Percentiles rank a stretch among this genome's conserved stretches.
These are phyloP conservation scores for Parsonsia alboflavescens DNA, from an alignment of 257 asterid species.

Conservation along the genomic window DNA sequence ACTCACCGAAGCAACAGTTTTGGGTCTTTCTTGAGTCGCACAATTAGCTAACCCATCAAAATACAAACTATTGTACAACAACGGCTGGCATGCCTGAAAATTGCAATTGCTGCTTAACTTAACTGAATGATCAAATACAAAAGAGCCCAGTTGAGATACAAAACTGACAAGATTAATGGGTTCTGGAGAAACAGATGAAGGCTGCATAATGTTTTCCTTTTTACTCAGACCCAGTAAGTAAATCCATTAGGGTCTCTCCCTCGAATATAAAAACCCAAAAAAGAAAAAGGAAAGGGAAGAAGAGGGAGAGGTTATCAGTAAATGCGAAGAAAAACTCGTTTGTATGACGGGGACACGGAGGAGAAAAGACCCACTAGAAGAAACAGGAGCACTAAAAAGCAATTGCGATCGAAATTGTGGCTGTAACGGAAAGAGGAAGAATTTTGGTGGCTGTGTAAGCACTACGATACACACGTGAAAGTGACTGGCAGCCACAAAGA, in stretches of 20 bases:
- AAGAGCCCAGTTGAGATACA: conserved; percentile 54
- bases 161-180: conserved; percentile 41
- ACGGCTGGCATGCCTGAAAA: background rate
- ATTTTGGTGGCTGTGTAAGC: background rate
- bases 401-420: background rate
- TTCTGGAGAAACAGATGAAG: conserved; percentile 68
- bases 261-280: background rate
- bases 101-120: conserved; percentile 8
- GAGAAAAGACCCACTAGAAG: background rate
- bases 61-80: conserved; percentile 45
- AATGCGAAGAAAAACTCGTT: background rate
- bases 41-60: conserved; percentile 31
- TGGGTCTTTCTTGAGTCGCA: conserved; percentile 36
- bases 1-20: conserved; percentile 51
- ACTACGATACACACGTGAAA: background rate
- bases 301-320: background rate
- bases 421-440: background rate
- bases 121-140: conserved; percentile 35
- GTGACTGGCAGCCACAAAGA: background rate
- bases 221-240: background rate
- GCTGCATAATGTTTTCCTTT: conserved; percentile 44
- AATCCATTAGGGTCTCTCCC: conserved; percentile 2
- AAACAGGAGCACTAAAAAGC: background rate
- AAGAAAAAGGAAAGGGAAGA: background rate
- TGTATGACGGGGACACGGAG: background rate